Conservation (phyloP, 441 rosid genomes). For the Capsella rubella region DNA sequence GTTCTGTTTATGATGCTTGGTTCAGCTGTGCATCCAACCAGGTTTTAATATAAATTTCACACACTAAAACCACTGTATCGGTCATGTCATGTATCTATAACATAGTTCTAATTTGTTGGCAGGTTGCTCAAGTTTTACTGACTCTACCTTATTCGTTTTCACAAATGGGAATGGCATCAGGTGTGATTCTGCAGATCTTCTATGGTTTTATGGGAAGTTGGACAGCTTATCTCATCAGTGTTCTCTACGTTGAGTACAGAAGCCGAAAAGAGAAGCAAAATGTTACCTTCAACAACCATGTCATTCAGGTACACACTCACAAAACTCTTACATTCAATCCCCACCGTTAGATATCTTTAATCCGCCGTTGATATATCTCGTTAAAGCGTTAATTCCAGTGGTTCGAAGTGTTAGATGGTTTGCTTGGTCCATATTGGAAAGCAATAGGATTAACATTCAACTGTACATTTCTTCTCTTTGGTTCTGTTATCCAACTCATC, state of each 20-base stretch:
- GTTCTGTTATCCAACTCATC: conserved; percentile 70
- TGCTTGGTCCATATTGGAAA: conserved; percentile 65
- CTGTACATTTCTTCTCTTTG: conserved; percentile 67
- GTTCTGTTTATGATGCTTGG: conserved; percentile 71
- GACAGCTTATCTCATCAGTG: conserved; percentile 77
- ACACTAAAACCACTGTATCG: neutral
- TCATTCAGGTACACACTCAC: conserved; percentile 57
- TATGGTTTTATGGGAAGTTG: conserved; percentile 70
- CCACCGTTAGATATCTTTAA: neutral
- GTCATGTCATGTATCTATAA: neutral
- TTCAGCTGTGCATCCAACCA: conserved; percentile 73
- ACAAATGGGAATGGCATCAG: conserved; percentile 77
- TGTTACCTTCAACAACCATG: conserved; percentile 70
- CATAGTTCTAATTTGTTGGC: neutral
- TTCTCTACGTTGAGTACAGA: conserved; percentile 64
- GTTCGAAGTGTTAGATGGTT: conserved; percentile 74
- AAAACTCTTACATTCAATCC: neutral
- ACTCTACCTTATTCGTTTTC: conserved; percentile 74
- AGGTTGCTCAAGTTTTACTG: conserved; percentile 73
- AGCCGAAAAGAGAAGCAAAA: conserved; percentile 61
- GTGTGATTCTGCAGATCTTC: conserved; percentile 62
- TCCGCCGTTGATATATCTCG: neutral
- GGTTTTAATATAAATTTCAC: conserved; percentile 31
- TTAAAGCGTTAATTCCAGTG: conserved; percentile 46
- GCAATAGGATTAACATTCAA: conserved; percentile 62